A percentile compares a stretch with the other conserved stretches of the same genome.
phyloP scores from a whole-genome alignment of 768 basidiomycete species.

The Tylopilus sp. region DNA sequence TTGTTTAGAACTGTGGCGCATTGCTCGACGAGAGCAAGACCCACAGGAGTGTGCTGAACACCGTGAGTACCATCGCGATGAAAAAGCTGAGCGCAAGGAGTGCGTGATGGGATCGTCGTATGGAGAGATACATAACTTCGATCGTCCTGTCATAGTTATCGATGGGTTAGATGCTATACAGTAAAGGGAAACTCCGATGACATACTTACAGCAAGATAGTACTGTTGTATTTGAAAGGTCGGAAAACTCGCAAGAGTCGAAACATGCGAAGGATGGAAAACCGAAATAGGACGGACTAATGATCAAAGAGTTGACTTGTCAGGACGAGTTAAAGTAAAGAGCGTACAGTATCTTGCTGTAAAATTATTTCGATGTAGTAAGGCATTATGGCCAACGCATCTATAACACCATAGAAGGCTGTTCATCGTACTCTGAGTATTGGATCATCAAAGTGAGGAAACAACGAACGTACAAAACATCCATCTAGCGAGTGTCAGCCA shows the following conservation, averaged over 20 bases:
- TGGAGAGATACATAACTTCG: constrained; percentile 90
- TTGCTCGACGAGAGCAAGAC: constrained; percentile 21
- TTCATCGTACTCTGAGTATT: neutral
- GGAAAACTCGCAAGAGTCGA: constrained; percentile 82
- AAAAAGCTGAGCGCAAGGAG: constrained; percentile 86
- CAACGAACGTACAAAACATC: constrained; percentile 55
- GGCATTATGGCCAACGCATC: constrained; percentile 84
- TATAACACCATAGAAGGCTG: constrained; percentile 82
- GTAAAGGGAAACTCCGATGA: neutral
- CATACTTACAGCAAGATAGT: constrained; percentile 74
- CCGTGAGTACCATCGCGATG: constrained; percentile 79
- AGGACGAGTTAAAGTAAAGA: neutral
- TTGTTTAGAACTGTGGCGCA: neutral
- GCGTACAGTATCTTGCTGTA: constrained; percentile 82
- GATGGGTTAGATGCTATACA: neutral
- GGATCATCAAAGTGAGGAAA: neutral
- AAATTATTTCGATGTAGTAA: constrained; percentile 82
- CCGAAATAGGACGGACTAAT: constrained; percentile 77
- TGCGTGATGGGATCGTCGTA: constrained; percentile 82
- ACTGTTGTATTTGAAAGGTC: constrained; percentile 83
- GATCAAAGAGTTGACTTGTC: neutral
- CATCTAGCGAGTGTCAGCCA: constrained; percentile 61
- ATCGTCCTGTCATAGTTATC: constrained; percentile 55
- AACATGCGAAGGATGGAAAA: constrained; percentile 92
- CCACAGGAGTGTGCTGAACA: constrained; percentile 83